Evolutionary conservation across 106 monocot genomes (phyloP).

Genomic region (Alisma plantagoaquatica): DNA sequence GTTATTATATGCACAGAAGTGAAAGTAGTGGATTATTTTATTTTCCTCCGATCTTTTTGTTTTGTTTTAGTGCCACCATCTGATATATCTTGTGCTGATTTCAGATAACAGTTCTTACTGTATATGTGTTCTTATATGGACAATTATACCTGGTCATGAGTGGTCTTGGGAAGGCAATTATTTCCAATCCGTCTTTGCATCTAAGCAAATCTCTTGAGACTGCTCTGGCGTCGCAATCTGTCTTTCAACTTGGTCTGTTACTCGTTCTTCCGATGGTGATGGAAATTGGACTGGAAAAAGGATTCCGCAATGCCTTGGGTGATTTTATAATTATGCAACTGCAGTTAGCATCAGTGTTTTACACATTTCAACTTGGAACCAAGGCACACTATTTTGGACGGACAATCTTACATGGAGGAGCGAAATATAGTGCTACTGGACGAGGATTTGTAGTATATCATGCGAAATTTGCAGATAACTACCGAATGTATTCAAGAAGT

Average conservation of each 20-base stretch:
- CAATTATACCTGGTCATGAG: conserved; percentile 83
- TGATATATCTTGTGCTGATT: conserved; percentile 4
- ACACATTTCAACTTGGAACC: conserved; percentile 89
- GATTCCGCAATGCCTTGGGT: conserved; percentile 76
- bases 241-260: conserved; percentile 79
- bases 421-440: conserved; percentile 85
- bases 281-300: conserved; percentile 92
- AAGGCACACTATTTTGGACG: conserved; percentile 89
- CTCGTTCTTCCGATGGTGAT: conserved; percentile 90
- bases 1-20: no score
- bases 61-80: background rate
- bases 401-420: conserved; percentile 83
- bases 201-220: conserved; percentile 63
- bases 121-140: conserved; percentile 89
- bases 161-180: conserved; percentile 68
- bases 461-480: conserved; percentile 90
- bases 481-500: conserved; percentile 80
- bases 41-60: background rate
- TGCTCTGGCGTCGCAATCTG: conserved; percentile 78
- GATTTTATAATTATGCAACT: conserved; percentile 94
- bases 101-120: conserved; percentile 84
- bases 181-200: conserved; percentile 46
- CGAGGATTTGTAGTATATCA: conserved; percentile 95
- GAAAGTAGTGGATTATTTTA: no score
- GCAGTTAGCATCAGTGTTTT: conserved; percentile 87